Evolutionary conservation across 164 flowering plant species (phyloP), one percentile per base, ranked within the genome.

Genomic region (Aristolochia fimbriata): DNA sequence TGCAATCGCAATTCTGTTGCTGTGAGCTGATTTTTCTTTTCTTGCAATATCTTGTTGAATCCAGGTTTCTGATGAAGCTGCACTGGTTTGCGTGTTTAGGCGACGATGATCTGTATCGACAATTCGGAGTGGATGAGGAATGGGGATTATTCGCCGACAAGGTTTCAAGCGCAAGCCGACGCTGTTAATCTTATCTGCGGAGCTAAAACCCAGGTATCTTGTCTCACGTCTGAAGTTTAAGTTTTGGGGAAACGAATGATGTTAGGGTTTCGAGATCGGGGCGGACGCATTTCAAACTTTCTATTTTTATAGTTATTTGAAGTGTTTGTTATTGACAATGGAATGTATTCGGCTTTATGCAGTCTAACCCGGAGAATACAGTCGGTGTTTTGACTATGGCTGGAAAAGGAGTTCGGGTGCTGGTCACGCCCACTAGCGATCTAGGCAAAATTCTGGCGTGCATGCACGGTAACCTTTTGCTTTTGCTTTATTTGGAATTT

Each of bases 71-170:
- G 24, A 47, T 27, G 20, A 30, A 47, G 31, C 12, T n/a, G n/a
- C 20, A 15, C 22, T 10, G 16, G 16, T 43, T 59, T 47, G 47
- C 19, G 27, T 48, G 46, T 58, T 61, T 73, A 94, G 99, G 99
- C 99, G 65, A 88, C 97, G 6, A 91, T 94, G 96, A 91, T 94
- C 73, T 94, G 99, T 66, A 83, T 94, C 60, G 99, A 91, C 62
- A 94, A 94, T 69, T 94, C 99, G 4, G 99, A 94, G 50, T 94
- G 95, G 95, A 91, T 86, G 91, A 76, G 97, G 16, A 94, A 91
- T 60, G 96, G 99, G 0, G 99, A 94, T 73, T 94, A 91, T 70
- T 65, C 84, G 22, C 96, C 95, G 4, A 74, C 78, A 19, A 66
- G 99, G 62, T 84, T 94, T 63, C 91, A 84, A 65, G 95, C 96